Evolutionary conservation across 2,329 filamentous ascomycete species (phyloP).

Genomic region (Huntiella moniliformis): DNA sequence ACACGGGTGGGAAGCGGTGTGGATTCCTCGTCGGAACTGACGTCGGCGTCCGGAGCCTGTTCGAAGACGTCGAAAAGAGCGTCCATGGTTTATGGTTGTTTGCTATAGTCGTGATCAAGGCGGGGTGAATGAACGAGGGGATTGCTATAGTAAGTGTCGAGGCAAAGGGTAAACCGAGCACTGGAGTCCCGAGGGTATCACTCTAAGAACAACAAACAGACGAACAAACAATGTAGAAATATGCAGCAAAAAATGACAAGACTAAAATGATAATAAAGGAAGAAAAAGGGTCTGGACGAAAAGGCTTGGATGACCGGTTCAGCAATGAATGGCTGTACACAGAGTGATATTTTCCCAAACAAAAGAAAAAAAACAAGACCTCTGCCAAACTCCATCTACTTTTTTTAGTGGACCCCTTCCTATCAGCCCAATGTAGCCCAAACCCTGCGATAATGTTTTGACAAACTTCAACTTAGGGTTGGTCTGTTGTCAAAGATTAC

Average conservation of each 20-base stretch:
- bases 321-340: too few relatives aligned
- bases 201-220: too few relatives aligned
- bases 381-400: constrained; percentile 3
- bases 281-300: too few relatives aligned
- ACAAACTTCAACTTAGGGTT: not conserved
- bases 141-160: not conserved
- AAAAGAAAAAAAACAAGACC: not conserved
- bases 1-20: not conserved
- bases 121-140: not conserved
- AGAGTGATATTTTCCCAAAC: not conserved
- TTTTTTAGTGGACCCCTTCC: constrained; percentile 8
- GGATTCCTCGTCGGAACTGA: constrained; percentile 24
- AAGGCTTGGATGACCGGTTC: too few relatives aligned
- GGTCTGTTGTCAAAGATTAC: not conserved
- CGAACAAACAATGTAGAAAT: not conserved
- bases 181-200: too few relatives aligned
- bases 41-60: constrained; percentile 32
- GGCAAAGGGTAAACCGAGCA: too few relatives aligned
- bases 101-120: not conserved
- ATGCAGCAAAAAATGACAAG: not conserved
- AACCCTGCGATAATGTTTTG: not conserved
- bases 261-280: too few relatives aligned
- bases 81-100: constrained; percentile 34
- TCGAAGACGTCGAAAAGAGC: constrained; percentile 73
- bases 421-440: not conserved